Conservation (phyloP, 164 flowering plant species). For the Sextonia rubra region DNA sequence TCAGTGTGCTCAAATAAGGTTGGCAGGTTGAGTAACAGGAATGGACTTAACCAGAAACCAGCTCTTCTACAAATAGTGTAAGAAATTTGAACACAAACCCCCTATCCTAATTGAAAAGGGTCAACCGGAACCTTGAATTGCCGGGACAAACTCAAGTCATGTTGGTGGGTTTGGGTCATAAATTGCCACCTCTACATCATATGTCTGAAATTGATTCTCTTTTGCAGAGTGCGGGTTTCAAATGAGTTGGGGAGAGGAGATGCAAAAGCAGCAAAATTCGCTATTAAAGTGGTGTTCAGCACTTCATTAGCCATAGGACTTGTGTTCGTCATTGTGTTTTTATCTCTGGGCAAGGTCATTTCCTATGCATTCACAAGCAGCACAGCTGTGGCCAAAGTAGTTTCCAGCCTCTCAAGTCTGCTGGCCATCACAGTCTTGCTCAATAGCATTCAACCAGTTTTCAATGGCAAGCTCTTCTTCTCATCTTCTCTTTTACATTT, state of each 20-base stretch:
- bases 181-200: too few relatives aligned
- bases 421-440: conserved; percentile 29
- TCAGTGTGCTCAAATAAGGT: too few relatives aligned
- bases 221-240: conserved; percentile 33
- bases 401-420: conserved; percentile 27
- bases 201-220: too few relatives aligned
- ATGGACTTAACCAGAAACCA: too few relatives aligned
- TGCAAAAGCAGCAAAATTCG: conserved; percentile 32
- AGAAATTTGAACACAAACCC: too few relatives aligned
- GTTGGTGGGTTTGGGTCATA: too few relatives aligned
- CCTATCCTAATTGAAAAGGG: too few relatives aligned
- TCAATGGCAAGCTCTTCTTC: conserved; percentile 21
- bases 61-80: too few relatives aligned
- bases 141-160: too few relatives aligned
- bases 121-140: too few relatives aligned
- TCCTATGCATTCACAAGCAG: conserved; percentile 28
- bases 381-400: conserved; percentile 20
- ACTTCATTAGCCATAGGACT: conserved; percentile 29
- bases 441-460: conserved; percentile 39
- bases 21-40: too few relatives aligned
- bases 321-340: conserved; percentile 18
- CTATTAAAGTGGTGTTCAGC: conserved; percentile 16
- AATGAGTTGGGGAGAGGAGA: conserved; percentile 42
- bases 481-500: neutral
- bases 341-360: conserved; percentile 14